Evolutionary conservation across 176 grass and related monocot species (phyloP), one percentile per base, ranked within the genome.

Genomic region (Microstegium vimineum): DNA sequence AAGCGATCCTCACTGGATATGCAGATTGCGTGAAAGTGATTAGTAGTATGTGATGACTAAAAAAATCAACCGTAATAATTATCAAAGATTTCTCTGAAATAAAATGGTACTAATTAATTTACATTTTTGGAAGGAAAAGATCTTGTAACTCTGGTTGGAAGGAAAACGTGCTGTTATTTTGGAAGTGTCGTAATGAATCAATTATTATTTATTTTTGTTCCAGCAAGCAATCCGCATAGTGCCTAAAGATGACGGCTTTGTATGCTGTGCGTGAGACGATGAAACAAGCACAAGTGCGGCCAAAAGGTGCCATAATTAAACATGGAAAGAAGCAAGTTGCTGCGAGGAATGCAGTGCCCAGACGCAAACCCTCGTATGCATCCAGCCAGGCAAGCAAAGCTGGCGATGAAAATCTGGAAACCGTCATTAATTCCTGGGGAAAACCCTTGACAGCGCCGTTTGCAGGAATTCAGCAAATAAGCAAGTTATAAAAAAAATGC

Each of bases 351-450:
- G n/a, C n/a, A n/a, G n/a, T 46, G 33, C 28, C 45, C 28, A 40
- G 27, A 86, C 73, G 78, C 74, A 83, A 89, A 74, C 36, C 31
- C 66, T 68, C 77, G 57, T 17, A 62, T n/a, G 52, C 69, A 34
- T 72, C 42, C 75, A 73, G 42, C 56, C 60, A 74, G 27, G 27
- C 67, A 84, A 9, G 63, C 27, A 79, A 45, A 45, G 76, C 15
- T 51, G 38, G 66, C 63, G 25, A 22, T 8, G 40, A 0, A 35
- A 85, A 57, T 81, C 56, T 1, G 10, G 73, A 41, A 80, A 41
- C 63, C 62, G 56, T 11, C 64, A 60, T 9, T 72, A 1, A 62
- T 9, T 52, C 49, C 17, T 52, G 1, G 49, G 18, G 49, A 54
- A 54, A 56, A 56, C 3, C 52, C 20, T 23, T 56, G 52, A 61